Percentiles rank a stretch among this genome's conserved stretches.
Conservation (phyloP, 2,329 filamentous ascomycete species). For the Fusarium longipes region DNA sequence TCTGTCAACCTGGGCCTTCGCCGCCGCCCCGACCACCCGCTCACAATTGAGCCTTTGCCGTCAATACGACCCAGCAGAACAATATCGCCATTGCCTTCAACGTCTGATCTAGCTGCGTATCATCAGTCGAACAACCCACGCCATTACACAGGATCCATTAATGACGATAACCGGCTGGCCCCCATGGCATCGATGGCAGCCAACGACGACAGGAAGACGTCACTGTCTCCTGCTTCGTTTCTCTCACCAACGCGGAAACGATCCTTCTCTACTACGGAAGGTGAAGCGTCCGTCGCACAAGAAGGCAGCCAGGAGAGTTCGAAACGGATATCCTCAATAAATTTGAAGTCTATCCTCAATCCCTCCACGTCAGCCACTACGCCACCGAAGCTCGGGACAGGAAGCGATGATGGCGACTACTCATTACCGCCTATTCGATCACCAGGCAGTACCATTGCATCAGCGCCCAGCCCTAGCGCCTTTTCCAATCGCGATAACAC, state of each 20-base stretch:
- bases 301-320: slow-evolving; percentile 60
- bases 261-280: slow-evolving; percentile 72
- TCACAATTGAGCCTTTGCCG: slow-evolving; percentile 61
- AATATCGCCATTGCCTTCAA: slow-evolving; percentile 56
- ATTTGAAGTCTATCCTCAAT: slow-evolving; percentile 81
- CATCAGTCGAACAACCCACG: slow-evolving; percentile 58
- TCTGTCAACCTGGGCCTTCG: slow-evolving; percentile 72
- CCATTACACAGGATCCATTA: slow-evolving; percentile 56
- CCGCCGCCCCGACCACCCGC: slow-evolving; percentile 58
- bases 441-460: slow-evolving; percentile 55
- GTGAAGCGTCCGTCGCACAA: slow-evolving; percentile 55
- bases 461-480: slow-evolving; percentile 55
- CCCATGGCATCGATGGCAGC: slow-evolving; percentile 63
- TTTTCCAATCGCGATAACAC: slow-evolving; percentile 52
- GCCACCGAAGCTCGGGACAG: slow-evolving; percentile 38
- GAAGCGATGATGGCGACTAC: slow-evolving; percentile 56
- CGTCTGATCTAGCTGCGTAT: slow-evolving; percentile 63
- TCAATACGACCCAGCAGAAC: slow-evolving; percentile 57
- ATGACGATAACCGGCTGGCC: slow-evolving; percentile 68
- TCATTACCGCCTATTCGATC: slow-evolving; percentile 57
- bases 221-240: slow-evolving; percentile 70
- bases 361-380: slow-evolving; percentile 54
- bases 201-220: slow-evolving; percentile 63
- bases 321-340: slow-evolving; percentile 78
- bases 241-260: slow-evolving; percentile 72